phyloP scores from a whole-genome alignment of 78 protist species.

The Monosiga brevicollis region DNA sequence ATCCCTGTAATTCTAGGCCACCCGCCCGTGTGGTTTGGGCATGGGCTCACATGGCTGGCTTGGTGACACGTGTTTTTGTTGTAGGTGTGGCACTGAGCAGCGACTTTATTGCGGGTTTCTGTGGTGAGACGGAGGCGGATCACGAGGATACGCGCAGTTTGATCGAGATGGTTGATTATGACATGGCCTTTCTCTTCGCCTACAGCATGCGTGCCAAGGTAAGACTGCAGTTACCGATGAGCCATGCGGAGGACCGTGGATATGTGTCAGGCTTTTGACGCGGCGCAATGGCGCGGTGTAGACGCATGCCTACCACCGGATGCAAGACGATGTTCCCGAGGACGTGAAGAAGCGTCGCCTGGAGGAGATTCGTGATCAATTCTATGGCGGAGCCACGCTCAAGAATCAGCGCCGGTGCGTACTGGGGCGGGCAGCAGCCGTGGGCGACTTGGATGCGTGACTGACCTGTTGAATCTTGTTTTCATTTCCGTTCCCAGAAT shows the following conservation, averaged over 20 bases:
- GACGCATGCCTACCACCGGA: constrained; percentile 19
- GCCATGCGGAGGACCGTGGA: not conserved
- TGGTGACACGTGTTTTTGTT: too few relatives aligned
- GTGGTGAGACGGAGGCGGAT: constrained; percentile 85
- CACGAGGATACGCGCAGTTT: constrained; percentile 52
- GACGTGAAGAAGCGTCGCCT: constrained; percentile 31
- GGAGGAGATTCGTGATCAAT: constrained; percentile 16
- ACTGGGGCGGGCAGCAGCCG: too few relatives aligned
- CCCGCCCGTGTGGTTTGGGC: not conserved
- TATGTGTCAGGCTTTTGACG: not conserved
- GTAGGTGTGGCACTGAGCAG: constrained; percentile 29
- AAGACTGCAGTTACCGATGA: not conserved
- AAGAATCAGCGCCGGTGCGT: too few relatives aligned
- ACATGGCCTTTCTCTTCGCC: constrained; percentile 62
- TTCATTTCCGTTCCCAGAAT: too few relatives aligned
- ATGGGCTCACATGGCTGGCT: constrained; percentile 2
- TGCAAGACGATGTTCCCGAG: constrained; percentile 45
- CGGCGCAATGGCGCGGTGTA: not conserved
- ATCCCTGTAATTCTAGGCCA: too few relatives aligned
- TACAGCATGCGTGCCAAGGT: constrained; percentile 49
- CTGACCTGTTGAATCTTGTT: too few relatives aligned
- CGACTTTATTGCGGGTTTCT: constrained; percentile 84
- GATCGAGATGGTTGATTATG: constrained; percentile 49
- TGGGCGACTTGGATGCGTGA: too few relatives aligned
- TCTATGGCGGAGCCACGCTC: too few relatives aligned